phyloP scores from a whole-genome alignment of 2,329 filamentous ascomycete genomes.

The Trichoderma sp. region DNA sequence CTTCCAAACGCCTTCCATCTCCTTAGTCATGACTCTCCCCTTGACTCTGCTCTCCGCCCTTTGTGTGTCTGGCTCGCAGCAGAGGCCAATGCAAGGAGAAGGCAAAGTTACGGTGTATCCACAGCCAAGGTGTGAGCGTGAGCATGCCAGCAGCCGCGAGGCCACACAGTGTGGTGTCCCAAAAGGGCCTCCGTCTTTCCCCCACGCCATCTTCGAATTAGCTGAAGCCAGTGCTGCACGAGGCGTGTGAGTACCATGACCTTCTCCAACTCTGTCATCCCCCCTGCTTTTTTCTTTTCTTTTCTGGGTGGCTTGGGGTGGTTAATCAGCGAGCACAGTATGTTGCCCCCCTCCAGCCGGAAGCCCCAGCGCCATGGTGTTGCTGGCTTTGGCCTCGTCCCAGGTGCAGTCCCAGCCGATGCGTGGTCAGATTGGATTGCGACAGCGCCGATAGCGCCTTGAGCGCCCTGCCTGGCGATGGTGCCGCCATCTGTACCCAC shows the following conservation, averaged over 20 bases:
- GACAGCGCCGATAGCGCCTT: slow-evolving; percentile 20
- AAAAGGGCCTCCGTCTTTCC: slow-evolving; percentile 19
- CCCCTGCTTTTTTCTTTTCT: not conserved
- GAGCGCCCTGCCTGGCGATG: slow-evolving; percentile 6
- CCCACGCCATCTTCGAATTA: not conserved
- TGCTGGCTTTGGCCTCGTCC: slow-evolving; percentile 3
- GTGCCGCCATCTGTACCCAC: slow-evolving; percentile 16
- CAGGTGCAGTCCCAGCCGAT: slow-evolving; percentile 2
- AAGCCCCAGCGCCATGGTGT: slow-evolving; percentile 17
- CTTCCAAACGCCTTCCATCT: slow-evolving; percentile 13
- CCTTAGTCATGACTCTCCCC: slow-evolving; percentile 14
- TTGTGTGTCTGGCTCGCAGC: slow-evolving; percentile 3
- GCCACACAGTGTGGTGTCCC: slow-evolving; percentile 20
- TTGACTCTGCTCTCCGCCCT: slow-evolving; percentile 11
- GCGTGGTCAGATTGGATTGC: slow-evolving; percentile 21
- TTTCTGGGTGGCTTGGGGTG: slow-evolving; percentile 10
- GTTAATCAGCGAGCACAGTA: slow-evolving; percentile 9
- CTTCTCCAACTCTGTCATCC: not conserved
- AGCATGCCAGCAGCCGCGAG: slow-evolving; percentile 21
- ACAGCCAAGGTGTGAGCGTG: slow-evolving; percentile 3
- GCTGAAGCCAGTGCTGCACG: slow-evolving; percentile 3
- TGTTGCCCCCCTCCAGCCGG: slow-evolving; percentile 13
- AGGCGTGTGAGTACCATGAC: slow-evolving; percentile 12
- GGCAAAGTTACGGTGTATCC: slow-evolving; percentile 19
- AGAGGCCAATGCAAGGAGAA: slow-evolving; percentile 18